Percentiles rank a stretch among this genome's conserved stretches.
Evolutionary conservation across 345 rosid genomes (phyloP).

Genomic region (Gynandropsis gynandra): DNA sequence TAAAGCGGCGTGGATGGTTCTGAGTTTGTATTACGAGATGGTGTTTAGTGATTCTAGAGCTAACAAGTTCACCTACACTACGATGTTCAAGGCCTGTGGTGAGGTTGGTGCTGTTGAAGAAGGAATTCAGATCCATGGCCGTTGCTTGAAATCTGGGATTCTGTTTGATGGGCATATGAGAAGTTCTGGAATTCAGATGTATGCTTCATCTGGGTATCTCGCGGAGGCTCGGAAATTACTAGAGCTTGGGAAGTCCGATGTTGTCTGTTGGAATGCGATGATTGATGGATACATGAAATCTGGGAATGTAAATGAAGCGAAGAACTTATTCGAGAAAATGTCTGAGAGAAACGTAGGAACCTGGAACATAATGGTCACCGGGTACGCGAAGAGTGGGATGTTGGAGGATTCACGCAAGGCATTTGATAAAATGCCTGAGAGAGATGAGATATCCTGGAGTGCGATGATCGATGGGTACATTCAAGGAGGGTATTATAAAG

Average conservation of each 20-base stretch:
- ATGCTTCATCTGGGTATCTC: constrained; percentile 28
- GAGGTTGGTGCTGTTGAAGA: constrained; percentile 10
- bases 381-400: constrained; percentile 33
- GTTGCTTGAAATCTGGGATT: constrained; percentile 37
- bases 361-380: constrained; percentile 39
- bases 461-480: constrained; percentile 43
- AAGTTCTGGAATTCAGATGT: constrained; percentile 51
- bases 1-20: constrained; percentile 22
- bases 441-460: constrained; percentile 46
- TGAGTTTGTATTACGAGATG: constrained; percentile 27
- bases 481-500: constrained; percentile 28
- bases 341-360: constrained; percentile 28
- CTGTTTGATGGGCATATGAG: constrained; percentile 31
- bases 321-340: constrained; percentile 31
- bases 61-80: constrained; percentile 41
- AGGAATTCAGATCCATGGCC: constrained; percentile 38
- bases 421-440: constrained; percentile 35
- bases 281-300: constrained; percentile 36
- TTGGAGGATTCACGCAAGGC: constrained; percentile 35
- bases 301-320: constrained; percentile 32
- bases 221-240: constrained; percentile 33
- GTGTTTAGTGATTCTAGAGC: constrained; percentile 29
- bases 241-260: constrained; percentile 29
- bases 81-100: constrained; percentile 39
- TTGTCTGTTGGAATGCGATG: constrained; percentile 36